These are phyloP conservation scores for Macrocybe gigantea DNA, from an alignment of 768 basidiomycete species.

Conservation along the genomic window DNA sequence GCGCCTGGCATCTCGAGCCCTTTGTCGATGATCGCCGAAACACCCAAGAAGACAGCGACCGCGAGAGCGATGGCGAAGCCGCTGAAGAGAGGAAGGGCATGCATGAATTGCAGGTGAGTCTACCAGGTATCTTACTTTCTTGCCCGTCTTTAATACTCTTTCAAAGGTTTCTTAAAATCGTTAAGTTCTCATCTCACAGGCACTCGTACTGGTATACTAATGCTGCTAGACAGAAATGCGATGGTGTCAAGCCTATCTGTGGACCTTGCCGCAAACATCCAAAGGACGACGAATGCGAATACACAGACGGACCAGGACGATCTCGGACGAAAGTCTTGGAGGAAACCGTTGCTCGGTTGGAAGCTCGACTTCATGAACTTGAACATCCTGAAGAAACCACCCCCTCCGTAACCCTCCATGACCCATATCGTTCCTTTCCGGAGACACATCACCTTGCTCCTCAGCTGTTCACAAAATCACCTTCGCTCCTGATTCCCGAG, in stretches of 20 bases:
- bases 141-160: neutral
- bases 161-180: conserved; percentile 44
- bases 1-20: conserved; percentile 19
- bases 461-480: conserved; percentile 13
- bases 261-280: conserved; percentile 56
- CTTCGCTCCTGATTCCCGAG: conserved; percentile 25
- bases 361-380: conserved; percentile 50
- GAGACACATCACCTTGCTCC: conserved; percentile 22
- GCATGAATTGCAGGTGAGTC: conserved; percentile 46
- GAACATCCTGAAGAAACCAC: conserved; percentile 45
- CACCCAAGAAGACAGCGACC: conserved; percentile 22
- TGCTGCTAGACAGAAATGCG: conserved; percentile 49
- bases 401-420: conserved; percentile 42
- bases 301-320: conserved; percentile 56
- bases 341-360: conserved; percentile 50
- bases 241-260: conserved; percentile 59
- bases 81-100: conserved; percentile 48
- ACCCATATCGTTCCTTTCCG: conserved; percentile 38
- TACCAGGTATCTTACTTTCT: neutral
- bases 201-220: conserved; percentile 5
- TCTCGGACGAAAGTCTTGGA: conserved; percentile 57
- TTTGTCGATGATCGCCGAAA: conserved; percentile 34
- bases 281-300: conserved; percentile 66
- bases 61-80: conserved; percentile 31
- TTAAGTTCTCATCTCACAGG: conserved; percentile 18